These are phyloP conservation scores for Ceratocystis diversiconidia DNA, from an alignment of 2,329 filamentous ascomycete genomes.

Conservation along the genomic window DNA sequence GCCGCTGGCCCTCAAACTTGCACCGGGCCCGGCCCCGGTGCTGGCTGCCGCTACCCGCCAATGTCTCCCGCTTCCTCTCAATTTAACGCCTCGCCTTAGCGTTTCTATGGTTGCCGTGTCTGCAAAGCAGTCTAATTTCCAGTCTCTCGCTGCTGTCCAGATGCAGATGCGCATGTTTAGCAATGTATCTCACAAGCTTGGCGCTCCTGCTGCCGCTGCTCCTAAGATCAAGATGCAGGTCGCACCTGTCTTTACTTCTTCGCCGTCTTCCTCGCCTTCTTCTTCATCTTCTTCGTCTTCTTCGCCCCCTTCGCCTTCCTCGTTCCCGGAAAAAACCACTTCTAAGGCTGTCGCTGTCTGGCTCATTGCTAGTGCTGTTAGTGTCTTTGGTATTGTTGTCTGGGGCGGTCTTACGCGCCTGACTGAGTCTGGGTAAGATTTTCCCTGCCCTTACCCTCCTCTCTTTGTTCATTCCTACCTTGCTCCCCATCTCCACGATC, in stretches of 20 bases:
- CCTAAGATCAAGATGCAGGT: background rate
- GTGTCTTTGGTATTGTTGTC: conserved; percentile 92
- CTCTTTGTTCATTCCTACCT: background rate
- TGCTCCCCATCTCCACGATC: background rate
- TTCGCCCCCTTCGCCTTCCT: conserved; percentile 12
- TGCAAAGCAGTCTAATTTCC: background rate
- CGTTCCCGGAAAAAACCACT: conserved; percentile 47
- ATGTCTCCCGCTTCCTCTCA: conserved; percentile 6
- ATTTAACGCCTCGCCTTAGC: background rate
- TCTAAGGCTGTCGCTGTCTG: conserved; percentile 76
- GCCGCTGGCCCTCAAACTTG: conserved; percentile 10
- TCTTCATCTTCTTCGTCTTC: background rate
- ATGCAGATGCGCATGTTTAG: conserved; percentile 16
- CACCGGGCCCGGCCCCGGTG: background rate
- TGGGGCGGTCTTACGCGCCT: conserved; percentile 86
- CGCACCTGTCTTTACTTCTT: conserved; percentile 3
- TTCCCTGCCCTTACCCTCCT: background rate
- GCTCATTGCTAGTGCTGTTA: conserved; percentile 79
- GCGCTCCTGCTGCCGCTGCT: background rate
- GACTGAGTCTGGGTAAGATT: conserved; percentile 81
- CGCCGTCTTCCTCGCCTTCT: background rate
- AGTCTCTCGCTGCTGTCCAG: background rate
- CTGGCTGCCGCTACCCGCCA: conserved; percentile 5
- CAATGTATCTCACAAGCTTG: conserved; percentile 5
- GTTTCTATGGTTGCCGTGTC: background rate